phyloP scores from a whole-genome alignment of 331 rosid genomes.

The Phaseolus coccineus region DNA sequence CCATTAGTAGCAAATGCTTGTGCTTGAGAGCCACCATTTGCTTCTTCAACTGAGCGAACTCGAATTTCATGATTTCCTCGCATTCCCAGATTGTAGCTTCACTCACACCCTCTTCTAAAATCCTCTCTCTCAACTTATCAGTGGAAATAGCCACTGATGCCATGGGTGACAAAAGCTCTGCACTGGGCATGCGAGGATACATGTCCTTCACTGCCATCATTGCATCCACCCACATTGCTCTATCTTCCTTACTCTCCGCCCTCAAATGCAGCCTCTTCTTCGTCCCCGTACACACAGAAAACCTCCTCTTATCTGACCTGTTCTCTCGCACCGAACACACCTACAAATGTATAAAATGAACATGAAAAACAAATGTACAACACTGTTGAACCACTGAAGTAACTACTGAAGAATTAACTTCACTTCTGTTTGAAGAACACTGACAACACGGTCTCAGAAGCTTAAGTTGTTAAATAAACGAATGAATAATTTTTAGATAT shows the following conservation, averaged over 20 bases:
- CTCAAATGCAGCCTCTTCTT: constrained; percentile 67
- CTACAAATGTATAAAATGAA: not conserved
- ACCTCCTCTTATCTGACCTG: constrained; percentile 59
- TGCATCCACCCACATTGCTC: constrained; percentile 78
- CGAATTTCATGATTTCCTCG: constrained; percentile 78
- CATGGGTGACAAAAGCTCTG: constrained; percentile 73
- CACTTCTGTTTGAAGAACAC: not conserved
- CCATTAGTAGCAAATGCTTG: constrained; percentile 73
- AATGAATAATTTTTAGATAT: no score
- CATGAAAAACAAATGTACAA: not conserved
- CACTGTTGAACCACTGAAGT: not conserved
- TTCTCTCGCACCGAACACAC: constrained; percentile 60
- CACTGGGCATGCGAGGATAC: constrained; percentile 74
- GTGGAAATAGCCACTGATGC: constrained; percentile 60
- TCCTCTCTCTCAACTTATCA: constrained; percentile 63
- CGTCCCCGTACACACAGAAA: constrained; percentile 54
- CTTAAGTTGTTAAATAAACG: not conserved
- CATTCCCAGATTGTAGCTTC: constrained; percentile 69
- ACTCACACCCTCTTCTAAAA: constrained; percentile 69
- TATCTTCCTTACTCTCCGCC: constrained; percentile 58
- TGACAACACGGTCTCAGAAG: not conserved
- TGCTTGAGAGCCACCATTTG: constrained; percentile 77
- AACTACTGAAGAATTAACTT: not conserved
- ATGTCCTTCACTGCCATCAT: constrained; percentile 81
- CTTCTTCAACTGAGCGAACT: constrained; percentile 65